Conservation (phyloP, 2,329 filamentous ascomycete genomes). For the Penicillium expansum region DNA sequence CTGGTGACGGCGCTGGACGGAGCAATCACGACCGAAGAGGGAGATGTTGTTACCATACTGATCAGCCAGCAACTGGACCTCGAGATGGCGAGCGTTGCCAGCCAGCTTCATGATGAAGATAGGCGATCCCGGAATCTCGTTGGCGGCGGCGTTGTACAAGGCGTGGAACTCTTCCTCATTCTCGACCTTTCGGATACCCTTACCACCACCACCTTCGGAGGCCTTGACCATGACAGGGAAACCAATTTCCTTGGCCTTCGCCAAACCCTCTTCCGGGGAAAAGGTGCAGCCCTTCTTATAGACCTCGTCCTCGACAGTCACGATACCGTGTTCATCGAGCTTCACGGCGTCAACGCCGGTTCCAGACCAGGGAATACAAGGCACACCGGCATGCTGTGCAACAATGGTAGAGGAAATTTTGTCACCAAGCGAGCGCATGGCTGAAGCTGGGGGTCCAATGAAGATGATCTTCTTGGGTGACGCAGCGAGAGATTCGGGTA, state of each 20-base stretch:
- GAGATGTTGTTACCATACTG: constrained; percentile 99
- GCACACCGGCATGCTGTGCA: constrained; percentile 91
- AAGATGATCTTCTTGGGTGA: constrained; percentile 99
- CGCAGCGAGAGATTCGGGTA: constrained; percentile 91
- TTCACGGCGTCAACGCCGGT: constrained; percentile 80
- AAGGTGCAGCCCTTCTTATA: constrained; percentile 90
- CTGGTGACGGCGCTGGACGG: constrained; percentile 95
- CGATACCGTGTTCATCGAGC: constrained; percentile 78
- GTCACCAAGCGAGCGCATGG: constrained; percentile 98
- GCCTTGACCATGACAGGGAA: constrained; percentile 99
- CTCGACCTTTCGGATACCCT: constrained; percentile 95
- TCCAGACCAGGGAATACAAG: constrained; percentile 99
- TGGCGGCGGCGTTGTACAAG: constrained; percentile 92
- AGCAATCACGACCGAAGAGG: constrained; percentile 96
- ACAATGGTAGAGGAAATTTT: constrained; percentile 99
- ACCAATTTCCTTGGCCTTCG: constrained; percentile 83
- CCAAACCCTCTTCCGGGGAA: constrained; percentile 84
- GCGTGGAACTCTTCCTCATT: constrained; percentile 78
- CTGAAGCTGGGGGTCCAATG: constrained; percentile 94
- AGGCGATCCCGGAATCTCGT: constrained; percentile 95
- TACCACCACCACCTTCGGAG: constrained; percentile 98
- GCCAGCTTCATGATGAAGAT: constrained; percentile 99
- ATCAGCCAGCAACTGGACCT: constrained; percentile 95
- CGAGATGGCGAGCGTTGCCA: constrained; percentile 91
- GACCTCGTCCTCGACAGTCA: constrained; percentile 81